Conservation (phyloP, 1,284 basidiomycete species). For the Stereum hirsutum region DNA sequence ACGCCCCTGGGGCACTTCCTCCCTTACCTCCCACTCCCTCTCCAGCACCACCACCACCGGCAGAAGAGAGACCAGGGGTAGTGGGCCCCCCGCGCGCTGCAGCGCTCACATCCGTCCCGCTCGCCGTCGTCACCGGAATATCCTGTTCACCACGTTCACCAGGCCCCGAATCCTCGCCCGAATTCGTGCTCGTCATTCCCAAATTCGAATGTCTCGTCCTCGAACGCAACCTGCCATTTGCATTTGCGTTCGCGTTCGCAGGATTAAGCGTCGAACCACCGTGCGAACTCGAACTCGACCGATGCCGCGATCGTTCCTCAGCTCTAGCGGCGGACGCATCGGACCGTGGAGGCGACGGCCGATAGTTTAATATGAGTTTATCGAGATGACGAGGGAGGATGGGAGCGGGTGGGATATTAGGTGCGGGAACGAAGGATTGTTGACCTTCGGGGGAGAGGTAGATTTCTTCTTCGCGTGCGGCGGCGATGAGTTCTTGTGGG, state of each 20-base stretch:
- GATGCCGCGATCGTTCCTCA: conserved; percentile 11
- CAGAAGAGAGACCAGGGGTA: not conserved
- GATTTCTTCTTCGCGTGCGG: conserved; percentile 78
- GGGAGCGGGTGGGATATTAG: conserved; percentile 80
- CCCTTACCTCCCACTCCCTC: conserved; percentile 14
- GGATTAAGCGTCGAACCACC: no score
- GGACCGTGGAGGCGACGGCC: conserved; percentile 16
- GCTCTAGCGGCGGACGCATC: conserved; percentile 1
- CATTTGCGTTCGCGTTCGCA: no score
- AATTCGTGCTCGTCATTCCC: conserved; percentile 16
- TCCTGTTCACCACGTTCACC: not conserved
- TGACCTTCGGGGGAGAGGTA: conserved; percentile 39
- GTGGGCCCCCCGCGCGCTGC: conserved; percentile 1
- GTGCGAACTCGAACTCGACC: conserved; percentile 2
- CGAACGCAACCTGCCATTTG: not conserved
- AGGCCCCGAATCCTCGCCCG: conserved; percentile 10
- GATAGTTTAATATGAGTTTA: conserved; percentile 84
- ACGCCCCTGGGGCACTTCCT: no score
- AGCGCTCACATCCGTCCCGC: conserved; percentile 29
- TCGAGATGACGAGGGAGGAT: conserved; percentile 86
- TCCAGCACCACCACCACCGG: conserved; percentile 6
- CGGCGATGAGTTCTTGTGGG: conserved; percentile 66
- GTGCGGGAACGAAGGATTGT: conserved; percentile 39
- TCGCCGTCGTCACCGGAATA: conserved; percentile 33
- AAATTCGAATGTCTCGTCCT: not conserved